A percentile compares a stretch with the other conserved stretches of the same genome.
Conservation (phyloP, 176 grass and related monocot genomes). For the Tillandsia fasciculata region DNA sequence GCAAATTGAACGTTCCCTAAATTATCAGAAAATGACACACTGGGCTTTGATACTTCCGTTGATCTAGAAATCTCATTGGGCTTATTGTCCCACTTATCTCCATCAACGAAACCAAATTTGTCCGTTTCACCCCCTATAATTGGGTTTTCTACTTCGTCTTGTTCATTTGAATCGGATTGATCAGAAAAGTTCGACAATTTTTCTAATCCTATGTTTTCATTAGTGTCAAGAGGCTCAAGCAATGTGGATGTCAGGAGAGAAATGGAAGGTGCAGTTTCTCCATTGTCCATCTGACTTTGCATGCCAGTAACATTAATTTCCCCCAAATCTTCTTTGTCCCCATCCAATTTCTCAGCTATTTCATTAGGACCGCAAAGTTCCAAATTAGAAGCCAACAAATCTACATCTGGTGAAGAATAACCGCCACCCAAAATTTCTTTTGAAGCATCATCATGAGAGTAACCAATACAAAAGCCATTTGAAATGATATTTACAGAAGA, state of each 20-base stretch:
- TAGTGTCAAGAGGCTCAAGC: slow-evolving; percentile 7
- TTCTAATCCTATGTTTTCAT: slow-evolving; percentile 14
- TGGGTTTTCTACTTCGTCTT: slow-evolving; percentile 9
- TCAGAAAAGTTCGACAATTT: slow-evolving; percentile 8
- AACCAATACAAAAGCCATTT: slow-evolving; percentile 3
- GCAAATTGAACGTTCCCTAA: slow-evolving; percentile 70
- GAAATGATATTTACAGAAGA: slow-evolving; percentile 13
- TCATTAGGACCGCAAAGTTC: slow-evolving; percentile 14
- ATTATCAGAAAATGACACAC: slow-evolving; percentile 32
- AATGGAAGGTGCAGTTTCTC: neutral
- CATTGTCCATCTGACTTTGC: slow-evolving; percentile 16
- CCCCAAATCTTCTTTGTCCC: slow-evolving; percentile 22
- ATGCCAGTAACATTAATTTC: slow-evolving; percentile 27
- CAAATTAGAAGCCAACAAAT: slow-evolving; percentile 18
- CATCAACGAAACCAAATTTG: slow-evolving; percentile 11
- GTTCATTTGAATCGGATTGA: slow-evolving; percentile 21
- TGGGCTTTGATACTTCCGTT: slow-evolving; percentile 22
- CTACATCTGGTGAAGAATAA: slow-evolving; percentile 21
- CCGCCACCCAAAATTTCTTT: slow-evolving; percentile 21
- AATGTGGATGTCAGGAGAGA: neutral
- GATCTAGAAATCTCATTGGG: slow-evolving; percentile 9
- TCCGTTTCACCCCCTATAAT: slow-evolving; percentile 14
- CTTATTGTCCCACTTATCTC: slow-evolving; percentile 13
- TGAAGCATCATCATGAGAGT: slow-evolving; percentile 18
- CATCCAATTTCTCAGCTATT: slow-evolving; percentile 14